Evolutionary conservation across 208 protist species (phyloP).

Genomic region (Spongospora subterranea): DNA sequence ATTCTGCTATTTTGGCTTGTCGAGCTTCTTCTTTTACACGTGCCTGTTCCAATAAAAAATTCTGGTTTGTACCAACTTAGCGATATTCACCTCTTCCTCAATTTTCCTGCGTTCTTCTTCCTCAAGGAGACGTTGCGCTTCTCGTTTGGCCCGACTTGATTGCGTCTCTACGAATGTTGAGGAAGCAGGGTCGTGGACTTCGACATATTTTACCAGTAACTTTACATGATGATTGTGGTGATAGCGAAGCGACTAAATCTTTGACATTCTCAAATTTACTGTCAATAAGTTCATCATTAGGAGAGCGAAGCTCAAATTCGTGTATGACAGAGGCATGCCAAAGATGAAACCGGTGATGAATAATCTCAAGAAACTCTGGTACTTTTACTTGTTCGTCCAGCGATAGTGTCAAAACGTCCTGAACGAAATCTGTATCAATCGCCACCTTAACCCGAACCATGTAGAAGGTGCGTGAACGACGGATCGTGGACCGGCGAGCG

Average conservation of each 20-base stretch:
- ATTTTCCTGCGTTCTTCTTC: constrained; percentile 50
- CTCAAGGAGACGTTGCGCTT: constrained; percentile 21
- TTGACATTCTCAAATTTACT: background rate
- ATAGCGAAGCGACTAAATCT: background rate
- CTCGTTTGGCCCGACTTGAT: constrained; percentile 21
- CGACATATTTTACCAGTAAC: background rate
- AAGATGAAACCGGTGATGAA: background rate
- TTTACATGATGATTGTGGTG: background rate
- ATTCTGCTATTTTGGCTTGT: constrained; percentile 27
- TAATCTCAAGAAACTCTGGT: background rate
- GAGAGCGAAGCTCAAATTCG: constrained; percentile 9
- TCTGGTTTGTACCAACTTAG: background rate
- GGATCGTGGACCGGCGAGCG: no score
- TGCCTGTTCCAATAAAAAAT: constrained; percentile 4
- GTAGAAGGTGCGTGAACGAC: no score
- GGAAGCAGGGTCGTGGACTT: background rate
- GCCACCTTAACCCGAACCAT: constrained; percentile 36
- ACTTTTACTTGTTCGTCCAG: background rate
- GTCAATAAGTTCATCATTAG: background rate
- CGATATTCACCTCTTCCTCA: constrained; percentile 22
- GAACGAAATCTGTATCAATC: constrained; percentile 39
- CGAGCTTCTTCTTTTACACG: constrained; percentile 11
- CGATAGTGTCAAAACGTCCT: background rate
- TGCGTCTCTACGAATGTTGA: background rate
- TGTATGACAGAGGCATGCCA: constrained; percentile 38